These are phyloP conservation scores for Lodderomyces jiufengensis DNA, from an alignment of 1,139 yeast species.

Conservation along the genomic window DNA sequence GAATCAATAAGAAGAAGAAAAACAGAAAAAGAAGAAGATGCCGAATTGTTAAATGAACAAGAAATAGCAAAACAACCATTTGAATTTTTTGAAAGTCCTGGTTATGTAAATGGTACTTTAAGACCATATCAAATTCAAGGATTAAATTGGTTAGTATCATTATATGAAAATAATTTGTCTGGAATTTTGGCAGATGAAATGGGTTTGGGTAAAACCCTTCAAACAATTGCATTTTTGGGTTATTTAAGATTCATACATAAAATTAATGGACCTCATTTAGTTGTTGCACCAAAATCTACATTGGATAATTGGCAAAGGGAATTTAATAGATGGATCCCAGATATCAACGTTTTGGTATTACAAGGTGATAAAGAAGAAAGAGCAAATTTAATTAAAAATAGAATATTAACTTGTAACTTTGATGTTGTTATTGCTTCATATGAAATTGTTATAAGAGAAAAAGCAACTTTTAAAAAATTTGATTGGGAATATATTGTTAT, in stretches of 20 bases:
- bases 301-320: slow-evolving; percentile 80
- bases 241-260: slow-evolving; percentile 59
- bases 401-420: slow-evolving; percentile 58
- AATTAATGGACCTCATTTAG: slow-evolving; percentile 68
- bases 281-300: slow-evolving; percentile 76
- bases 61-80: slow-evolving; percentile 39
- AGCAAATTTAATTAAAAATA: slow-evolving; percentile 45
- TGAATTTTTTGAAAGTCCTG: slow-evolving; percentile 65
- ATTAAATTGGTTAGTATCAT: slow-evolving; percentile 82
- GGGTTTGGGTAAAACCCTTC: slow-evolving; percentile 97
- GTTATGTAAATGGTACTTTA: slow-evolving; percentile 57
- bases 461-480: slow-evolving; percentile 57
- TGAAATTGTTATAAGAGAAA: slow-evolving; percentile 75
- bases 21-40: slow-evolving; percentile 70
- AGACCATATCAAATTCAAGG: slow-evolving; percentile 92
- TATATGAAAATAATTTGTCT: slow-evolving; percentile 78
- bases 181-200: slow-evolving; percentile 97
- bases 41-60: slow-evolving; percentile 58
- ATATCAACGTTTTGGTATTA: slow-evolving; percentile 60
- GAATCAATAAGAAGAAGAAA: slow-evolving; percentile 45
- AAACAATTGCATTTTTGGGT: slow-evolving; percentile 82
- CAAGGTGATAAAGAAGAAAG: slow-evolving; percentile 75
- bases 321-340: slow-evolving; percentile 76
- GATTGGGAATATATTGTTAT: slow-evolving; percentile 74
- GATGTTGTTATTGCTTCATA: slow-evolving; percentile 73